Conservation (phyloP, 1,139 yeast genomes). For the Wickerhamomyces sp. region DNA sequence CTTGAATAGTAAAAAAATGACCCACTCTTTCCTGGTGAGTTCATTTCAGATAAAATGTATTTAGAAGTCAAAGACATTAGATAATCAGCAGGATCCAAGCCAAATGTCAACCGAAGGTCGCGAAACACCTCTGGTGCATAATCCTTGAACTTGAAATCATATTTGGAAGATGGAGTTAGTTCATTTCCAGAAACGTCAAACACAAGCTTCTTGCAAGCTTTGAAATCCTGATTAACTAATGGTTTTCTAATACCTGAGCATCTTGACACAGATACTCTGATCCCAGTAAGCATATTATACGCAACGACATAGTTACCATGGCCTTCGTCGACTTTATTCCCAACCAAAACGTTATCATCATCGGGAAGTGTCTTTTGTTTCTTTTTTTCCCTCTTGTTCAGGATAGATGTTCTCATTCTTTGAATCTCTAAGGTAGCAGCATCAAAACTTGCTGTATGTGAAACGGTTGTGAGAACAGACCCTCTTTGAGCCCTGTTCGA, state of each 20-base stretch:
- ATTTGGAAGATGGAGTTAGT: constrained; percentile 86
- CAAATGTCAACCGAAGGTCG: constrained; percentile 72
- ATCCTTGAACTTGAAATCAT: constrained; percentile 95
- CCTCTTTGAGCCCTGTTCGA: constrained; percentile 3
- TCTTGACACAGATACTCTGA: constrained; percentile 88
- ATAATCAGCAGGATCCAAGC: constrained; percentile 94
- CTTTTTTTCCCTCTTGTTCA: constrained; percentile 27
- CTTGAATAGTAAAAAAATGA: constrained; percentile 93
- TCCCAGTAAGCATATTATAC: constrained; percentile 95
- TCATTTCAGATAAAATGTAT: constrained; percentile 85
- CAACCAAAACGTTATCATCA: constrained; percentile 49
- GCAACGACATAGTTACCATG: constrained; percentile 93
- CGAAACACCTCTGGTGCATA: constrained; percentile 94
- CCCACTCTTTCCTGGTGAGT: constrained; percentile 96
- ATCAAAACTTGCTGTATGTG: constrained; percentile 18
- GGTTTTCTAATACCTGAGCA: constrained; percentile 84
- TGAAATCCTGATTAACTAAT: constrained; percentile 65
- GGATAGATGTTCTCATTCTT: constrained; percentile 39
- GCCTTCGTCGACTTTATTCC: constrained; percentile 84
- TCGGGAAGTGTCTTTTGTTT: constrained; percentile 23
- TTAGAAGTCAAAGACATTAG: constrained; percentile 88
- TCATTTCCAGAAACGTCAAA: constrained; percentile 89
- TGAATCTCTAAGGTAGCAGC: constrained; percentile 36
- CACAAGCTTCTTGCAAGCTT: constrained; percentile 67
- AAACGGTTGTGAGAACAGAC: constrained; percentile 10